A percentile compares a stretch with the other conserved stretches of the same genome.
Evolutionary conservation across 352 stramenopile species (phyloP).

Genomic region (Phytophthora pinifolia): DNA sequence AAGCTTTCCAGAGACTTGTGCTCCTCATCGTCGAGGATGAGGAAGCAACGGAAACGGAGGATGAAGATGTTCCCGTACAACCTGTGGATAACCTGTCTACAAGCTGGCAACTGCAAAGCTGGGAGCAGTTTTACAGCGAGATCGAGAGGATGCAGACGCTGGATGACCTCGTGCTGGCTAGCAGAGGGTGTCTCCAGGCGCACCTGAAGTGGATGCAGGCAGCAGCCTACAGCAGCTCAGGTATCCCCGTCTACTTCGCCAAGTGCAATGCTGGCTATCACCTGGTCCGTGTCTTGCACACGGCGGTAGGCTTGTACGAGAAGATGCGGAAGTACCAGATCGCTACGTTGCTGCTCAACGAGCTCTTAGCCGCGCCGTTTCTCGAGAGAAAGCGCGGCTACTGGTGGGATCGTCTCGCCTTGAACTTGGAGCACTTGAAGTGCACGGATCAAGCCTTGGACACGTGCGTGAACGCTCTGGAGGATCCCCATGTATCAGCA

Average conservation of each 20-base stretch:
- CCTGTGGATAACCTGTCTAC: background rate
- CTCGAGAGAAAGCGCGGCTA: constrained; percentile 62
- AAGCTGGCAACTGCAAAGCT: constrained; percentile 53
- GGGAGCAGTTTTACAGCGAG: constrained; percentile 47
- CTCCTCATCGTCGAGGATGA: constrained; percentile 22
- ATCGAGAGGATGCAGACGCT: constrained; percentile 47
- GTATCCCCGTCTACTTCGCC: constrained; percentile 45
- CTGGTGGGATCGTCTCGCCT: constrained; percentile 75
- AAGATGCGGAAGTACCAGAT: constrained; percentile 78
- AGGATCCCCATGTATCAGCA: constrained; percentile 55
- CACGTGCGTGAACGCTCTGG: constrained; percentile 54
- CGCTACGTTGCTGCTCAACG: constrained; percentile 62
- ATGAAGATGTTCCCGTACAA: constrained; percentile 4
- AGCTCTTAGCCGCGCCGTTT: constrained; percentile 56
- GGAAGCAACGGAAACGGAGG: constrained; percentile 21
- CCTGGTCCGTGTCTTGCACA: constrained; percentile 59
- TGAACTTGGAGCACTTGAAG: constrained; percentile 80
- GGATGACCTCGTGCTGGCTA: constrained; percentile 62
- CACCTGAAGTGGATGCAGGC: constrained; percentile 47
- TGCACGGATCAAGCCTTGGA: constrained; percentile 45
- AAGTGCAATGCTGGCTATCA: constrained; percentile 77
- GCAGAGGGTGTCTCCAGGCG: constrained; percentile 44
- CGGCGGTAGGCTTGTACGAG: constrained; percentile 63
- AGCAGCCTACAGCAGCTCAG: constrained; percentile 14
- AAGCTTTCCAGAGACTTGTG: constrained; percentile 53